These are phyloP conservation scores for Cinchona pubescens DNA, from an alignment of 257 asterid genomes.

Conservation along the genomic window DNA sequence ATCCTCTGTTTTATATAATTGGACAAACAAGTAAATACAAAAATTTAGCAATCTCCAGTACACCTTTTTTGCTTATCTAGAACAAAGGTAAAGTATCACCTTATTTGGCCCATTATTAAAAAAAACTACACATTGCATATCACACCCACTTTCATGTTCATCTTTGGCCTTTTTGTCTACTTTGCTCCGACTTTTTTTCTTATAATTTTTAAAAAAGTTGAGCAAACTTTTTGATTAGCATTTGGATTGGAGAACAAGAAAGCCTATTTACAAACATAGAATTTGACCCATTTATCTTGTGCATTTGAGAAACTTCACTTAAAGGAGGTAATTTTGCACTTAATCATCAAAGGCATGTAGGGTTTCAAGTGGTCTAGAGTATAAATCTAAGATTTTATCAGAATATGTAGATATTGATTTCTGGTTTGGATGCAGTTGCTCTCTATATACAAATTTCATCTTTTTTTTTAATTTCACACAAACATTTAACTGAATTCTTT, in stretches of 20 bases:
- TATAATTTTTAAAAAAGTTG: neutral
- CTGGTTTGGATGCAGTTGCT: neutral
- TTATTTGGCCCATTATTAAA: neutral
- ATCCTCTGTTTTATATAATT: neutral
- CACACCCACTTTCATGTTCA: neutral
- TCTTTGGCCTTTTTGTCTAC: neutral
- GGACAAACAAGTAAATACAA: neutral
- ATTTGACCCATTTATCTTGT: neutral
- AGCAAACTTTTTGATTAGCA: neutral
- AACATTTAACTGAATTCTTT: neutral
- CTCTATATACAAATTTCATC: neutral
- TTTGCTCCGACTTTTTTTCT: neutral
- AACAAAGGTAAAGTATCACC: neutral
- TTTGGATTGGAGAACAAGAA: neutral
- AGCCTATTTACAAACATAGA: neutral
- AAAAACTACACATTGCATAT: neutral
- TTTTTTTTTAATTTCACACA: neutral
- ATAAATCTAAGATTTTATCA: too few relatives aligned
- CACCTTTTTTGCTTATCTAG: neutral
- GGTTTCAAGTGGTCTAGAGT: neutral
- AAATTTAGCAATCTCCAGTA: neutral
- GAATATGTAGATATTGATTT: neutral
- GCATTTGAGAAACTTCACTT: neutral
- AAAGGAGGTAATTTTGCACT: neutral
- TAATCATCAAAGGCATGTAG: neutral